These are phyloP conservation scores for Boletus insuetus DNA, from an alignment of 768 basidiomycete genomes.

Conservation along the genomic window DNA sequence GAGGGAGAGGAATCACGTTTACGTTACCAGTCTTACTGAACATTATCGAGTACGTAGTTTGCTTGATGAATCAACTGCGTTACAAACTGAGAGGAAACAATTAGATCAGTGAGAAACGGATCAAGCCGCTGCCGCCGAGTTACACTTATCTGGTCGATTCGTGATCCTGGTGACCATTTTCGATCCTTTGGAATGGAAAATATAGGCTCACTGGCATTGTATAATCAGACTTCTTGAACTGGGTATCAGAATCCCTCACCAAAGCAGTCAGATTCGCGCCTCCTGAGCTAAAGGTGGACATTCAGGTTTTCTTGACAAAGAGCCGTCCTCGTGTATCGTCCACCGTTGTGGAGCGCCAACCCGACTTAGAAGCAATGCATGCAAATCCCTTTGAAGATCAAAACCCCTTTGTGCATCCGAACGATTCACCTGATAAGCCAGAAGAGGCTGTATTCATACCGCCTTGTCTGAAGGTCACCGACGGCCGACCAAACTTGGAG, in stretches of 20 bases:
- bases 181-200: background rate
- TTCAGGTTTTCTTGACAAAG: conserved; percentile 17
- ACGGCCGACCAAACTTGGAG: conserved; percentile 42
- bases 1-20: conserved; percentile 51
- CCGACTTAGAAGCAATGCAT: conserved; percentile 1
- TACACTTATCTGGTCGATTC: conserved; percentile 44
- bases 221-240: conserved; percentile 11
- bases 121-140: conserved; percentile 31
- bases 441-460: background rate
- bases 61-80: background rate
- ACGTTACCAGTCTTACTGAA: conserved; percentile 44
- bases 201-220: background rate
- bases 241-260: conserved; percentile 12
- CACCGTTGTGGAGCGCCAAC: background rate
- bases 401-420: background rate
- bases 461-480: conserved; percentile 22
- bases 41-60: conserved; percentile 36
- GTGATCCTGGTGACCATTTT: conserved; percentile 33
- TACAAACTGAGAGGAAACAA: background rate
- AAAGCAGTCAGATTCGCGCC: conserved; percentile 14
- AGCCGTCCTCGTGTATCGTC: background rate
- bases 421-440: background rate
- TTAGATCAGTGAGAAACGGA: conserved; percentile 14
- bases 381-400: background rate
- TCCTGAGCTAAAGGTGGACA: conserved; percentile 12